Evolutionary conservation across 306 rosid genomes (phyloP), one percentile per base, ranked within the genome.

Genomic region (Dryas alaskensis): DNA sequence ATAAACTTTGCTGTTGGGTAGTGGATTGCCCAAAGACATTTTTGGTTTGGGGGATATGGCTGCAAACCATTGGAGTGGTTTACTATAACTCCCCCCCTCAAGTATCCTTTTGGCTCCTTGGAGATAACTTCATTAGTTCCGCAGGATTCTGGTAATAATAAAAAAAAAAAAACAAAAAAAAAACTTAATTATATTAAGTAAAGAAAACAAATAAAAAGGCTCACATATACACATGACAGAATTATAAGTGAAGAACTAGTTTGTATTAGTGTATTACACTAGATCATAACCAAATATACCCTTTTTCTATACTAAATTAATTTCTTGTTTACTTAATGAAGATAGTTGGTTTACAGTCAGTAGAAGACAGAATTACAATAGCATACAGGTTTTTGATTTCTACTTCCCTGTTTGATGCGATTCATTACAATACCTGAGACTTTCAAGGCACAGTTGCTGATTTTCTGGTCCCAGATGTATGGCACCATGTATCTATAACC

Each of bases 391-490:
- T 57, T 57, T 55, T 17, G 4, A 12, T 57, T 17, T 57, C 10
- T 57, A 37, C 11, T 58, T 61, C 4, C 8, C 46, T 39, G 0
- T 16, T 63, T 43, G 68, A 8, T 42, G 6, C 25, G 37, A 6
- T 8, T 6, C 0, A 3, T 60, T 63, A 43, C 45, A 42, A 13
- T 63, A 63, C 68, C 68, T 63, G 50, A 63, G 9, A 13, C 31
- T 42, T 63, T 63, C 68, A 63, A 63, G 49, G 68, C 68, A n/a
- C 68, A 63, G 68, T 63, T 63, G 9, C 48, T n/a, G 68, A 42
- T 43, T 42, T n/a, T 63, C 48, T 63, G 68, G 68, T 63, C 68
- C 68, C 68, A 63, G 42, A 40, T 5, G 25, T 63, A 63, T 14
- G 48, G 68, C 7, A 63, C 49, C 5, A 42, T 63, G 49, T 63